phyloP scores from a whole-genome alignment of 352 stramenopile species.

The Phytophthora chlamydospora region DNA sequence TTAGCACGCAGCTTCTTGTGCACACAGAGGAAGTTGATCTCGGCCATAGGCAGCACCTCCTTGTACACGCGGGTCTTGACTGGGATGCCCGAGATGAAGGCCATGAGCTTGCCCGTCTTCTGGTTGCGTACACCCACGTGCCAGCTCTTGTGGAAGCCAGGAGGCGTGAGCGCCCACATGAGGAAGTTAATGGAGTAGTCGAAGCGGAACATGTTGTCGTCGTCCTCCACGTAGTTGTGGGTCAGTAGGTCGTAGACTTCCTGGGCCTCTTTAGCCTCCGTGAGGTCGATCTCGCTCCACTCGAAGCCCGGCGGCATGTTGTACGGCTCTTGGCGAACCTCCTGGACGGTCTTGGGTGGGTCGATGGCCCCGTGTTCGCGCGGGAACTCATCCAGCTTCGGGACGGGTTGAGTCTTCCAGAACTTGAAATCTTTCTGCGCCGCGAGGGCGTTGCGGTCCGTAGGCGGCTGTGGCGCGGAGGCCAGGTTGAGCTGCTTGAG shows the following conservation, averaged over 20 bases:
- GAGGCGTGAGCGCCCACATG: constrained; percentile 94
- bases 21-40: constrained; percentile 99
- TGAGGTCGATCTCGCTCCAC: constrained; percentile 95
- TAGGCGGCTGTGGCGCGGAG: constrained; percentile 6
- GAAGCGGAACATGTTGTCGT: constrained; percentile 98
- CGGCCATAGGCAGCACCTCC: constrained; percentile 77
- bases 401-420: constrained; percentile 94
- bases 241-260: constrained; percentile 98
- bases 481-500: constrained; percentile 73
- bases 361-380: constrained; percentile 94
- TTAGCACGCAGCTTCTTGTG: constrained; percentile 98
- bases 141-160: constrained; percentile 93
- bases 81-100: constrained; percentile 98
- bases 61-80: constrained; percentile 83
- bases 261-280: constrained; percentile 65
- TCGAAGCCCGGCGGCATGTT: constrained; percentile 96
- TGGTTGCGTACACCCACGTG: constrained; percentile 95
- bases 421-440: constrained; percentile 89
- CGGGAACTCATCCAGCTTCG: constrained; percentile 64
- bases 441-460: constrained; percentile 23
- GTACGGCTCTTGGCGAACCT: constrained; percentile 95
- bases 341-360: constrained; percentile 83
- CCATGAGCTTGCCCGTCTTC: constrained; percentile 95
- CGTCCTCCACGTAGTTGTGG: constrained; percentile 99
- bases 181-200: constrained; percentile 92